Evolutionary conservation across 805 yeast species (phyloP).

Genomic region (Starmerella stigmatis): DNA sequence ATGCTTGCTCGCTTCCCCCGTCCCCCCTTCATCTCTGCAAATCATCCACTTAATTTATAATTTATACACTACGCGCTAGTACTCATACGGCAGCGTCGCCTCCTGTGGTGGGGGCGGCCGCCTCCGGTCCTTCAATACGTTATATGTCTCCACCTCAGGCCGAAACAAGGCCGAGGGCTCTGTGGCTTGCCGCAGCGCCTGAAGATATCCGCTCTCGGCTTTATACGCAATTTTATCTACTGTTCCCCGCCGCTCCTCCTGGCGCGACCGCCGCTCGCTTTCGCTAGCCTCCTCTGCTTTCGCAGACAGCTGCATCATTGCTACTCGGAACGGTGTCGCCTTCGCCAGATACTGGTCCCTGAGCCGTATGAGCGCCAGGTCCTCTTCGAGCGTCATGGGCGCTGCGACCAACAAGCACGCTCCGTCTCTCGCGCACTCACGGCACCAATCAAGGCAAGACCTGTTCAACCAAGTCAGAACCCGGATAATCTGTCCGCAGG

Average conservation of each 20-base stretch:
- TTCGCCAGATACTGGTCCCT: conserved; percentile 11
- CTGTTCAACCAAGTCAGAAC: neutral
- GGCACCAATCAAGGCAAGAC: too few relatives aligned
- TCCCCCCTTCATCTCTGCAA: too few relatives aligned
- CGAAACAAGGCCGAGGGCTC: conserved; percentile 13
- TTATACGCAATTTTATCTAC: conserved; percentile 7
- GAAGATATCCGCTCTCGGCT: conserved; percentile 10
- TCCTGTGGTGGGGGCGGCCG: conserved; percentile 21
- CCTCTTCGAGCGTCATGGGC: conserved; percentile 19
- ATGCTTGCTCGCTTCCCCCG: too few relatives aligned
- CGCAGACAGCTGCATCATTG: conserved; percentile 8
- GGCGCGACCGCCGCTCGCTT: conserved; percentile 7
- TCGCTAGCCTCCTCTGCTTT: conserved; percentile 9
- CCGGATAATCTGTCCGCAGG: too few relatives aligned
- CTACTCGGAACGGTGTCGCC: conserved; percentile 11
- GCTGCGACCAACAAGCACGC: neutral
- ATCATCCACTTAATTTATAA: too few relatives aligned
- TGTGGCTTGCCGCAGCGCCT: conserved; percentile 16
- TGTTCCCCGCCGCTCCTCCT: conserved; percentile 9
- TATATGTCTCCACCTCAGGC: conserved; percentile 14
- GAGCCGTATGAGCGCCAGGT: conserved; percentile 14
- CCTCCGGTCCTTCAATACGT: conserved; percentile 9
- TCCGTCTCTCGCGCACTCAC: neutral
- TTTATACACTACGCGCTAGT: too few relatives aligned
- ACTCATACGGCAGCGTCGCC: conserved; percentile 14